Conservation (phyloP, 1,284 basidiomycete genomes). For the Trichosporon faecale region DNA sequence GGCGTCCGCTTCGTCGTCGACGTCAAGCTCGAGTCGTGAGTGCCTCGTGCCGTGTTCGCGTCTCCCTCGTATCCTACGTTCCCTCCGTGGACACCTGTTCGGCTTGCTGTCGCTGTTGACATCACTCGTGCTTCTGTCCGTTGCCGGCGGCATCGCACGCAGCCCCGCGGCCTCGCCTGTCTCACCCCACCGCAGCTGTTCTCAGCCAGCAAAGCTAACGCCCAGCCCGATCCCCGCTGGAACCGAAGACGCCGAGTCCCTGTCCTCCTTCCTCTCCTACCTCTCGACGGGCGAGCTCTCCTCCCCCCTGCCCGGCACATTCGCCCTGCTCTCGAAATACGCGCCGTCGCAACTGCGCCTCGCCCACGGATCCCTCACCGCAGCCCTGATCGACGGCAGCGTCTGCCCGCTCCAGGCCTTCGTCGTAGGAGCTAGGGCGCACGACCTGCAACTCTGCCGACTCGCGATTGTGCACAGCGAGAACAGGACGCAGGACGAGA, state of each 20-base stretch:
- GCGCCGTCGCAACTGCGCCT: slow-evolving; percentile 10
- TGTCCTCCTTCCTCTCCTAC: slow-evolving; percentile 15
- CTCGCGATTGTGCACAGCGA: slow-evolving; percentile 23
- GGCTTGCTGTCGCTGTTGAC: too few species aligned
- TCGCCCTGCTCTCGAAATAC: slow-evolving; percentile 12
- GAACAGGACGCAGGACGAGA: slow-evolving; percentile 9
- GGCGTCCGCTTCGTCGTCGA: slow-evolving; percentile 18
- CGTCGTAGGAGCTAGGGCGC: slow-evolving; percentile 18
- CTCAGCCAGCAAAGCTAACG: neutral
- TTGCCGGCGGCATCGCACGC: too few species aligned
- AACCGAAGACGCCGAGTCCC: neutral
- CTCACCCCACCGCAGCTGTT: neutral
- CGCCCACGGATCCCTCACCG: slow-evolving; percentile 14
- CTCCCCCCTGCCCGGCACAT: neutral
- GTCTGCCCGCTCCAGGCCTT: slow-evolving; percentile 21
- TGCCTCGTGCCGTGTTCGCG: neutral
- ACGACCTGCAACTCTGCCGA: slow-evolving; percentile 22
- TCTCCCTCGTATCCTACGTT: too few species aligned
- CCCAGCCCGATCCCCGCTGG: neutral
- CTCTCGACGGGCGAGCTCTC: slow-evolving; percentile 9
- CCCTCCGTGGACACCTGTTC: too few species aligned
- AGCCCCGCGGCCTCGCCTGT: too few species aligned
- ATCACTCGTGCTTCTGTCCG: too few species aligned
- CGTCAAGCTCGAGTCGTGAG: slow-evolving; percentile 5
- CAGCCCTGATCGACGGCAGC: slow-evolving; percentile 18